phyloP scores from a whole-genome alignment of 1,284 basidiomycete species.

The Pulchroboletus neoregius region DNA sequence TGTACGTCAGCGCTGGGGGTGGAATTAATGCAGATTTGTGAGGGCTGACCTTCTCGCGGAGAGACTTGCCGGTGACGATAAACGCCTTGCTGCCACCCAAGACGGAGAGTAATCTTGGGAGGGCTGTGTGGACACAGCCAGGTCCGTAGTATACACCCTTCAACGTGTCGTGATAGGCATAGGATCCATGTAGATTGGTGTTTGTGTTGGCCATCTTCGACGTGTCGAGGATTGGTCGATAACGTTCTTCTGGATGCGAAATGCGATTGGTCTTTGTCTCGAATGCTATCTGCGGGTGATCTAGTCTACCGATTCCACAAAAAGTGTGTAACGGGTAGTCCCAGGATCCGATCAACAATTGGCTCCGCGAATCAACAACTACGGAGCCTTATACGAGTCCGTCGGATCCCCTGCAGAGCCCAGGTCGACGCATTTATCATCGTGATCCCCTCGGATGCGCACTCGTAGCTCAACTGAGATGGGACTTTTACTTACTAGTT shows the following conservation, averaged over 20 bases:
- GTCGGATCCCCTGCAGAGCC: conserved; percentile 19
- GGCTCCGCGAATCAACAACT: no score
- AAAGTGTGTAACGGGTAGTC: not conserved
- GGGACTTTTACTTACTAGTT: no score
- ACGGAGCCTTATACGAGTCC: no score
- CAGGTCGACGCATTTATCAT: not conserved
- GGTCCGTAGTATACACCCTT: conserved; percentile 68
- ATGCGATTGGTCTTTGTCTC: conserved; percentile 1
- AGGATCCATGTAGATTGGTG: conserved; percentile 45
- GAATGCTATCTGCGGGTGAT: conserved; percentile 8
- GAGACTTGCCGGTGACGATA: conserved; percentile 66
- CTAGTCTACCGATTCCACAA: conserved; percentile 4
- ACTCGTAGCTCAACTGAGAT: not conserved
- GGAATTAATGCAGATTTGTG: conserved; percentile 5
- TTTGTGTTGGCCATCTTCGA: not conserved
- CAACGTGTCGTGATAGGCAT: conserved; percentile 60
- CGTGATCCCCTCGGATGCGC: conserved; percentile 21
- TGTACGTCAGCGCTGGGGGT: conserved; percentile 4
- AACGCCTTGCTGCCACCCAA: conserved; percentile 60
- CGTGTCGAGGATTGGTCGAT: not conserved
- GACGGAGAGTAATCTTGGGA: conserved; percentile 56
- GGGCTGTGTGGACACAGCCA: conserved; percentile 53
- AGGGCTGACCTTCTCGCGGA: conserved; percentile 54
- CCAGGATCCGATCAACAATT: no score
- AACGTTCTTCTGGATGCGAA: conserved; percentile 15